Conservation (phyloP, 371 early-diverging fungal genomes). For the Apophysomyces elegans region DNA sequence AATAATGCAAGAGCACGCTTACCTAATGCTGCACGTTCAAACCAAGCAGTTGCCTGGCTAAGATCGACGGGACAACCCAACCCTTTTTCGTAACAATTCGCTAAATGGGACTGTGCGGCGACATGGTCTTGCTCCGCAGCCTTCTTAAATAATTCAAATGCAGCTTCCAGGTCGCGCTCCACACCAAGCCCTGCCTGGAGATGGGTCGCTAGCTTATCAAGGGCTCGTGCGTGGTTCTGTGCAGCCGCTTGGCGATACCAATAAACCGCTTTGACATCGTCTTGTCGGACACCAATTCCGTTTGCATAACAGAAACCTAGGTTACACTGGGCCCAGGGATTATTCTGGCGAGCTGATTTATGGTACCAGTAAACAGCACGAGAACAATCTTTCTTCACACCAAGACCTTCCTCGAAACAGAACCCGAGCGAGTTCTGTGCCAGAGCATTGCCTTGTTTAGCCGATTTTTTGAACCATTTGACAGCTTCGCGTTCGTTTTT, state of each 20-base stretch:
- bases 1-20: conserved; percentile 15
- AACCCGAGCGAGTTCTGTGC: conserved; percentile 88
- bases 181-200: conserved; percentile 78
- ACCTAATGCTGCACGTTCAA: conserved; percentile 67
- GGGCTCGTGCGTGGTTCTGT: conserved; percentile 70
- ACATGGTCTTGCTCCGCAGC: conserved; percentile 69
- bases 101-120: conserved; percentile 66
- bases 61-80: conserved; percentile 63
- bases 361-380: conserved; percentile 81
- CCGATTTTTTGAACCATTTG: conserved; percentile 69
- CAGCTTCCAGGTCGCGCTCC: conserved; percentile 53
- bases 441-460: conserved; percentile 74
- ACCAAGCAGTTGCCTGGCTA: conserved; percentile 67
- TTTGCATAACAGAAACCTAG: conserved; percentile 83
- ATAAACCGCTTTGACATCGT: conserved; percentile 62
- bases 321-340: conserved; percentile 84
- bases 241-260: conserved; percentile 72
- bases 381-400: conserved; percentile 61
- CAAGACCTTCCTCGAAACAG: conserved; percentile 75
- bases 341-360: conserved; percentile 72
- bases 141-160: conserved; percentile 59
- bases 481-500: conserved; percentile 70
- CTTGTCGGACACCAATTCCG: conserved; percentile 68
- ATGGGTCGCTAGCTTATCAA: conserved; percentile 82
- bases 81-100: conserved; percentile 72